A percentile compares a stretch with the other conserved stretches of the same genome.
Conservation (phyloP, 73 alveolate genomes). For the Paramecium sonneborni region DNA sequence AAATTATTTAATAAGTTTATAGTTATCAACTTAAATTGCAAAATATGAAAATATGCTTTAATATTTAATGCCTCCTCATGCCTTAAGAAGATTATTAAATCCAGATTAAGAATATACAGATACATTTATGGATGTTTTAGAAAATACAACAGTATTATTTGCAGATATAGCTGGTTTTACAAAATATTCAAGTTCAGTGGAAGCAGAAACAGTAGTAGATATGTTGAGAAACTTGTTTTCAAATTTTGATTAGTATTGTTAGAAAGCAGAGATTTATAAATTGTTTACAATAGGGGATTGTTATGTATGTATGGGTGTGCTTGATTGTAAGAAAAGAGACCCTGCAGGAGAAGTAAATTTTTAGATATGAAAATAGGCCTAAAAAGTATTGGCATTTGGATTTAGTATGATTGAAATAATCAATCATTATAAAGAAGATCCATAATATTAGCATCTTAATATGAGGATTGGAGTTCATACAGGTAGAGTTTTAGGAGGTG, state of each 20-base stretch:
- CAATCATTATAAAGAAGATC: constrained; percentile 83
- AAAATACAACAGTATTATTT: constrained; percentile 88
- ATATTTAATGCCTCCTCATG: constrained; percentile 43
- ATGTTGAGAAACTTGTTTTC: constrained; percentile 90
- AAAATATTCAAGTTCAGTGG: constrained; percentile 71
- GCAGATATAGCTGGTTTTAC: constrained; percentile 95
- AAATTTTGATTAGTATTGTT: constrained; percentile 92
- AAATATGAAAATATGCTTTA: neutral
- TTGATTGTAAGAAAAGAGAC: constrained; percentile 92
- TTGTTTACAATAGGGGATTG: constrained; percentile 98
- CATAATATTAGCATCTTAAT: constrained; percentile 65
- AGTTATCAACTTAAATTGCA: neutral
- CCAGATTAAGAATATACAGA: constrained; percentile 19
- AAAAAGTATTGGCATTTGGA: constrained; percentile 66
- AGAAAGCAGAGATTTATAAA: constrained; percentile 89
- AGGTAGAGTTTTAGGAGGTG: constrained; percentile 86
- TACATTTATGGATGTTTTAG: constrained; percentile 83
- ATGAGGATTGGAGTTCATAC: constrained; percentile 94
- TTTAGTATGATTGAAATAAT: constrained; percentile 92
- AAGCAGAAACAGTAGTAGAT: constrained; percentile 90
- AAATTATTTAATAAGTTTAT: neutral
- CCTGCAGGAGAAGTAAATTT: constrained; percentile 89
- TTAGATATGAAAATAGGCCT: neutral
- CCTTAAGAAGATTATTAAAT: neutral
- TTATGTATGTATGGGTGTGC: constrained; percentile 95